Evolutionary conservation across 1,284 basidiomycete genomes (phyloP), one percentile per base, ranked within the genome.

Genomic region (Chalciporus sp.): DNA sequence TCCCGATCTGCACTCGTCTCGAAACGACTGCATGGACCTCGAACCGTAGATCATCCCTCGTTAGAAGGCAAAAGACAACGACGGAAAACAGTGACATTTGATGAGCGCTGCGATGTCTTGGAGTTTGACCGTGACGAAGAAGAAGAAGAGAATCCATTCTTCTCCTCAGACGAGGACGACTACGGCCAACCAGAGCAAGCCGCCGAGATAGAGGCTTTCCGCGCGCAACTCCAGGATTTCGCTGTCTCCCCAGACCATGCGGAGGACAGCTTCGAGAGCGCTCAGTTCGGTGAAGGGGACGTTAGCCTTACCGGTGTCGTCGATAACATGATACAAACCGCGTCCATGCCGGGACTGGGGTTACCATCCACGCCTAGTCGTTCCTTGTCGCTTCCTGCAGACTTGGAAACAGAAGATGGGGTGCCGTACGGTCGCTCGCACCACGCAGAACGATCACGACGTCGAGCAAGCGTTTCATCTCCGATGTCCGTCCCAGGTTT

Each of bases 11-110:
- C 86, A 0, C 83, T 95, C 45, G 88, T 92, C 20, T 90, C 90
- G 0, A 85, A 85, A 60, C 83, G 92, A 35, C 80, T 95, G 49
- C 88, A 90, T 61, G 95, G 94, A 2, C 94, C 94, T 5, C 84
- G 92, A 28, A 70, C 80, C 3, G 81, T 77, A 44, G 89, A 72
- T 47, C 68, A 68, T 4, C 77, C 77, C 33, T 73, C 72, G 35
- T 66, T 64, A 27, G 70, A 76, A 57, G 65, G 70, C 52, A 82
- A 70, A 65, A 79, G 79, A 53, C 81, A 79, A 63, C 79, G 79
- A 37, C 74, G 84, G 58, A 90, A 94, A 72, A 95, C 88, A 0
- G 95, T 97, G 45, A 93, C 88, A 0, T 97, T 94, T 61, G 83
- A 92, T 69, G 85, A 90, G 61, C 80, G 85, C 8, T 92, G 92